Evolutionary conservation across 139 green algal species (phyloP), one percentile per base, ranked within the genome.

Genomic region (Yamagishiella unicocca): DNA sequence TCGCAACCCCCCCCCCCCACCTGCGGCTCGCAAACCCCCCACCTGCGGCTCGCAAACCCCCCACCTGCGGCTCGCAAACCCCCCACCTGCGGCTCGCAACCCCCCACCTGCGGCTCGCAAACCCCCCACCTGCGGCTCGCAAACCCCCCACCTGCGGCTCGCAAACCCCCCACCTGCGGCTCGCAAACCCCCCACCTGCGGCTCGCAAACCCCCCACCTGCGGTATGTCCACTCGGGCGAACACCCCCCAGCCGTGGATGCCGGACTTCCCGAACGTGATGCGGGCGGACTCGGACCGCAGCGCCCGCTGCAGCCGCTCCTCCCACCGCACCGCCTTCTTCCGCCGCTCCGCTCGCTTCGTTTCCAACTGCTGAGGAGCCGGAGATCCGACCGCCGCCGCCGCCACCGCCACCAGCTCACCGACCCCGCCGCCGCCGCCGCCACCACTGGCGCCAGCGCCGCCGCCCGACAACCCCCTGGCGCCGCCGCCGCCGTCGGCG

Each of bases 211-310:
- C n/a, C n/a, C n/a, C 19, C 74, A 90, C 95, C 91, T 95, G 91
- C 29, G 82, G 84, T 25, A 98, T 94, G 82, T 87, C 66, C 40
- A 61, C 62, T 19, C 89, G 87, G 17, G 96, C 96, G 89, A 98
- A 95, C n/a, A 98, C 87, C 74, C 97, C 96, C 96, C 96, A 98
- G 9, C 96, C 96, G 83, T 98, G 96, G 55, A 98, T 95, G 31
- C 96, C 96, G 66, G 79, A 89, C 94, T 98, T 98, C 82, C 96
- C 95, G 84, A 98, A 97, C 53, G 94, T 91, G 42, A 98, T 87
- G 33, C 95, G 93, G 61, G 94, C 54, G 8, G 45, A 84, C 88
- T 97, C 95, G 21, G 61, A 40, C 12, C 25, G 9, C 22, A 83
- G 75, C 33, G 81, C 90, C 76, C 87, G 35, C 37, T 66, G 43